Evolutionary conservation across 768 basidiomycete genomes (phyloP).

Genomic region (Boletus vermiculosoides): DNA sequence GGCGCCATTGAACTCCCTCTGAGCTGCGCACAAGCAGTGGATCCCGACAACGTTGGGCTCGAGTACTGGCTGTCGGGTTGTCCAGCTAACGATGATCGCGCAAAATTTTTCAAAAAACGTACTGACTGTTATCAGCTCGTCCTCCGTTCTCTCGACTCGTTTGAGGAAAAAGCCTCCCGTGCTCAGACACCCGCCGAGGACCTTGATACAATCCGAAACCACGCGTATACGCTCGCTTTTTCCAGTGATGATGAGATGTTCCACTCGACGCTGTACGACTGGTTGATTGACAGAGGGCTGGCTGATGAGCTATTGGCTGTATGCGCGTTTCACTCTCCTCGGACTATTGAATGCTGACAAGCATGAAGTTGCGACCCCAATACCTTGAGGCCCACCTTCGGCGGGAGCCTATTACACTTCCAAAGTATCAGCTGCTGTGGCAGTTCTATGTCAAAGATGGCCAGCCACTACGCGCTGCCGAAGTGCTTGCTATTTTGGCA

Average conservation of each 20-base stretch:
- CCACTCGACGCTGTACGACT: constrained; percentile 92
- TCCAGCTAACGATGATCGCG: constrained; percentile 58
- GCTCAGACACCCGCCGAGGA: constrained; percentile 42
- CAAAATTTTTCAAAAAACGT: constrained; percentile 57
- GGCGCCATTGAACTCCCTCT: constrained; percentile 86
- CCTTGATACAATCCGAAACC: constrained; percentile 70
- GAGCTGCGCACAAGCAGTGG: constrained; percentile 74
- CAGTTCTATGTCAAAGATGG: constrained; percentile 95
- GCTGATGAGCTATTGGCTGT: constrained; percentile 92
- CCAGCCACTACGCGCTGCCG: constrained; percentile 83
- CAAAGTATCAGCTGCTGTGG: constrained; percentile 90
- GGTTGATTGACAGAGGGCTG: constrained; percentile 77
- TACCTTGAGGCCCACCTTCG: constrained; percentile 88
- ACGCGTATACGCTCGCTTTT: constrained; percentile 87
- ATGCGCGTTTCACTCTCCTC: constrained; percentile 20
- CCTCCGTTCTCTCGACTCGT: constrained; percentile 75
- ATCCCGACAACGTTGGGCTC: constrained; percentile 70
- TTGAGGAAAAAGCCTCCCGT: constrained; percentile 61
- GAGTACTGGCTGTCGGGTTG: constrained; percentile 74
- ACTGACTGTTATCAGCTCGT: constrained; percentile 79
- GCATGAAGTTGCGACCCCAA: constrained; percentile 69
- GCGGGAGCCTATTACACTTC: constrained; percentile 73
- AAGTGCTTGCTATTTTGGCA: constrained; percentile 78
- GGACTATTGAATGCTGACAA: constrained; percentile 10
- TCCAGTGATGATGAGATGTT: constrained; percentile 87